phyloP scores from a whole-genome alignment of 257 asterid species.

The Apocynum venetum region DNA sequence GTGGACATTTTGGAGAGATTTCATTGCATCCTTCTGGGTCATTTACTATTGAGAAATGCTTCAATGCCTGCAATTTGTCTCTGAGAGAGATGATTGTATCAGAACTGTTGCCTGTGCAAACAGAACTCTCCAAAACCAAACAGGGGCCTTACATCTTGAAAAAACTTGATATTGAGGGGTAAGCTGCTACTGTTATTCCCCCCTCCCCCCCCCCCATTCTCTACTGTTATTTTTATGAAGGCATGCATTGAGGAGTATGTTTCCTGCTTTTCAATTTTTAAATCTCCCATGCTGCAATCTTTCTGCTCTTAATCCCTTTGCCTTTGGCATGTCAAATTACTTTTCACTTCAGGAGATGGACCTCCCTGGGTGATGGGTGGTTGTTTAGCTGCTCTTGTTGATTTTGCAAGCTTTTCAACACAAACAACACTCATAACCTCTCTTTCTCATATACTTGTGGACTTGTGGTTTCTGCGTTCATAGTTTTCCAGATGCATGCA shows the following conservation, averaged over 20 bases:
- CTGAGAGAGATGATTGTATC: constrained; percentile 80
- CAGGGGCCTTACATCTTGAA: constrained; percentile 94
- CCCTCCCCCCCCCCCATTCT: not conserved
- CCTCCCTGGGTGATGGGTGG: not conserved
- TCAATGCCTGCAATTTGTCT: constrained; percentile 55
- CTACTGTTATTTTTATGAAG: not conserved
- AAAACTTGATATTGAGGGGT: constrained; percentile 94
- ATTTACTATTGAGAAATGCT: constrained; percentile 82
- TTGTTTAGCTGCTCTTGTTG: not conserved
- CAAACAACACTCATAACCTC: not conserved
- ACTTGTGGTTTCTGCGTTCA: too few relatives aligned
- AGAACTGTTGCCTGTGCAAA: constrained; percentile 57
- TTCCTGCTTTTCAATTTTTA: not conserved
- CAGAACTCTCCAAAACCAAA: constrained; percentile 71
- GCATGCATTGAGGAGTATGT: not conserved
- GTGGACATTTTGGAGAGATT: constrained; percentile 90
- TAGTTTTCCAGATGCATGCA: not conserved
- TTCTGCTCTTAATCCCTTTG: not conserved
- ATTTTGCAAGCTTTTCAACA: not conserved
- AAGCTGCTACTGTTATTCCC: constrained; percentile 20
- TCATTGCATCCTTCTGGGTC: constrained; percentile 76
- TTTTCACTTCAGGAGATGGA: not conserved
- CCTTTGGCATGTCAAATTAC: not conserved
- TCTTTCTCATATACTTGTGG: not conserved
- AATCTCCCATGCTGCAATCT: not conserved